These are phyloP conservation scores for Camelina hispida DNA, from an alignment of 345 rosid genomes.

Conservation along the genomic window DNA sequence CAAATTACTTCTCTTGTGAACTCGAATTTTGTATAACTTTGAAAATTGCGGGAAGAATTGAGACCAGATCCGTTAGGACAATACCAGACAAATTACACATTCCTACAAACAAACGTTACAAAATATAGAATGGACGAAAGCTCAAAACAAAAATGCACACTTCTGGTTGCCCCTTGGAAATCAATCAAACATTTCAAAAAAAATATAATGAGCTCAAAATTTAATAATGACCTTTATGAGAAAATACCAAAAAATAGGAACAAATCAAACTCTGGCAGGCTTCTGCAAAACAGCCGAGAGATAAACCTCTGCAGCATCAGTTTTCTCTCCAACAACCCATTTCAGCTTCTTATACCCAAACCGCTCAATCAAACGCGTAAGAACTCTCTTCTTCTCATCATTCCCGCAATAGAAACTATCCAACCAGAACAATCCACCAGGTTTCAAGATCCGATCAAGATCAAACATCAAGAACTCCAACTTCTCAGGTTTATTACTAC, in stretches of 20 bases:
- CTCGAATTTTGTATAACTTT: too few species aligned
- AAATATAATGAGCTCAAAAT: background rate
- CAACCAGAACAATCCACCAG: constrained; percentile 79
- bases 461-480: constrained; percentile 74
- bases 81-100: too few species aligned
- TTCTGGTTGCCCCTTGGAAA: too few species aligned
- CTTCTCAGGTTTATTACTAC: constrained; percentile 59
- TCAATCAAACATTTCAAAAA: too few species aligned
- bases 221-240: background rate
- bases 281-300: constrained; percentile 75
- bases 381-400: constrained; percentile 66
- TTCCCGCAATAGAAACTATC: constrained; percentile 64
- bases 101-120: too few species aligned
- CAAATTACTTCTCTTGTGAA: too few species aligned
- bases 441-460: constrained; percentile 76
- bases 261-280: constrained; percentile 56
- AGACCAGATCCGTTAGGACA: too few species aligned
- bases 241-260: background rate
- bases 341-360: constrained; percentile 76
- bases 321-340: constrained; percentile 62
- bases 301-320: constrained; percentile 58
- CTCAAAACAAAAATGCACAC: too few species aligned
- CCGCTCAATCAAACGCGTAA: constrained; percentile 73
- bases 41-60: too few species aligned
- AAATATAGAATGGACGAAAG: too few species aligned